phyloP scores from a whole-genome alignment of 805 yeast species.

The Komagataella ulmi region DNA sequence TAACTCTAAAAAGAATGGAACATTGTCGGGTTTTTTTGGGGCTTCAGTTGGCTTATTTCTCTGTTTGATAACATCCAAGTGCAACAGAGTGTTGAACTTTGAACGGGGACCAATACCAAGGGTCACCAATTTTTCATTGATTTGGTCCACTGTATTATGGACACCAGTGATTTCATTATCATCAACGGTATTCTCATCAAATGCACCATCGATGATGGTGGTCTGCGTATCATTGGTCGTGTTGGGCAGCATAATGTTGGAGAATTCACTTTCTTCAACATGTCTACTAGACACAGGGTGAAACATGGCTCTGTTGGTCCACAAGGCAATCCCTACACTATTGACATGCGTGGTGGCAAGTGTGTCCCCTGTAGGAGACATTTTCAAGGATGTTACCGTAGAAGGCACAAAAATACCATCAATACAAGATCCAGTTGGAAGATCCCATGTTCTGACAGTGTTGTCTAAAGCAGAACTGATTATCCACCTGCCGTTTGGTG shows the following conservation, averaged over 20 bases:
- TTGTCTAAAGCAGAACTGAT: conserved; percentile 74
- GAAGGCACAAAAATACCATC: conserved; percentile 73
- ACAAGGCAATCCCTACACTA: conserved; percentile 79
- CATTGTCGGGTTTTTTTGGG: conserved; percentile 69
- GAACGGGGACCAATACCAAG: conserved; percentile 66
- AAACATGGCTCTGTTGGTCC: conserved; percentile 89
- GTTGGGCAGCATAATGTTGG: conserved; percentile 53
- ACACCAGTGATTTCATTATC: conserved; percentile 18
- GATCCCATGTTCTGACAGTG: conserved; percentile 91
- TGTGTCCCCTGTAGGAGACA: conserved; percentile 82
- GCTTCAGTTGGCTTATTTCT: conserved; percentile 87
- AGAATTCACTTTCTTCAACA: conserved; percentile 64
- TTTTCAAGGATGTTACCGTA: conserved; percentile 69
- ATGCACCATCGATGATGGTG: conserved; percentile 66
- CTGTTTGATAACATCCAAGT: conserved; percentile 71
- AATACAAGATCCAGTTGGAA: conserved; percentile 93
- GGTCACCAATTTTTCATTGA: conserved; percentile 51
- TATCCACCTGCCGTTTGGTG: conserved; percentile 94
- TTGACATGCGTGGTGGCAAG: conserved; percentile 87
- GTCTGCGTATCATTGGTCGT: conserved; percentile 69
- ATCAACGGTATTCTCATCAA: conserved; percentile 27
- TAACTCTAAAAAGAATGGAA: conserved; percentile 68
- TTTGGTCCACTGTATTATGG: conserved; percentile 47
- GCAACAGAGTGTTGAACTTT: conserved; percentile 65
- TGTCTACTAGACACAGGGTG: conserved; percentile 62